phyloP scores from a whole-genome alignment of 2,329 filamentous ascomycete species.

The Leptographium radiaticola region DNA sequence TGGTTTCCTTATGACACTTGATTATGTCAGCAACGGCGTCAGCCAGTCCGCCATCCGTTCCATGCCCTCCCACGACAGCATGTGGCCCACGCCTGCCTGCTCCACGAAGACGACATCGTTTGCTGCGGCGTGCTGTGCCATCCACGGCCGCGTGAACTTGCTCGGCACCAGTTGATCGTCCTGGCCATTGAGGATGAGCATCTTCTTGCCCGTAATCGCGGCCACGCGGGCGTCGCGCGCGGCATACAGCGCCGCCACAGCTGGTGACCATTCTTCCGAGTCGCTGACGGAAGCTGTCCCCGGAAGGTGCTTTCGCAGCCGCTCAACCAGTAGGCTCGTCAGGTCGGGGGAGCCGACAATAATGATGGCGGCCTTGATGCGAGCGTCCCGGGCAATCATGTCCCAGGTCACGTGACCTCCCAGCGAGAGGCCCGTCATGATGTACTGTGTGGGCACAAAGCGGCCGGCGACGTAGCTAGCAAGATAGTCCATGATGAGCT shows the following conservation, averaged over 20 bases:
- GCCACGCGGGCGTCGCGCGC: neutral
- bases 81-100: neutral
- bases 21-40: neutral
- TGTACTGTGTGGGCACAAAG: neutral
- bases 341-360: conserved; percentile 1
- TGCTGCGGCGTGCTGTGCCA: neutral
- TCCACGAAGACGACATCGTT: neutral
- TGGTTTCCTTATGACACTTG: neutral
- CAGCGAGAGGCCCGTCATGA: neutral
- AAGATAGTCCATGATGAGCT: neutral
- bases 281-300: rapidly evolving
- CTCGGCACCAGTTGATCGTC: neutral
- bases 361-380: neutral
- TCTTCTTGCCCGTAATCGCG: neutral
- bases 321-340: neutral
- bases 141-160: neutral
- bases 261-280: neutral
- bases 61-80: neutral
- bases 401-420: conserved; percentile 3
- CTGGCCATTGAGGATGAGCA: conserved; percentile 1
- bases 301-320: neutral
- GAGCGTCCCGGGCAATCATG: neutral
- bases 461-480: neutral
- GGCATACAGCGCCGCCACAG: neutral
- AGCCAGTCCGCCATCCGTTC: neutral